A percentile compares a stretch with the other conserved stretches of the same genome.
Conservation (phyloP, 192 early-diverging fungal species). For the Mortierella antarctica region DNA sequence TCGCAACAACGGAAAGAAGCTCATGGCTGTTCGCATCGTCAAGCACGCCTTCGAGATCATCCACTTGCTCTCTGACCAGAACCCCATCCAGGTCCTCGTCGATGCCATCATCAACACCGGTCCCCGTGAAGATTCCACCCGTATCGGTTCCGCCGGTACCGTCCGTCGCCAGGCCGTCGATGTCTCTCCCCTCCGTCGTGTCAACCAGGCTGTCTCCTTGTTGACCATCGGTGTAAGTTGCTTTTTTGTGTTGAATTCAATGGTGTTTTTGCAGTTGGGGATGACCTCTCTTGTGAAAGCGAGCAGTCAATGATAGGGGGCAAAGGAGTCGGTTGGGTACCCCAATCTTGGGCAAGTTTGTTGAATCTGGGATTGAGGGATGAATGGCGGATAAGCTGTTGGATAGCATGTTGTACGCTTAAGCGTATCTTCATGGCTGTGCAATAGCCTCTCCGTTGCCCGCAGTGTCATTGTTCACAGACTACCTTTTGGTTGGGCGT, state of each 20-base stretch:
- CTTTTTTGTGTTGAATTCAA: slow-evolving; percentile 6
- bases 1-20: slow-evolving; percentile 99
- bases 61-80: slow-evolving; percentile 96
- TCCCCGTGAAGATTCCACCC: slow-evolving; percentile 98
- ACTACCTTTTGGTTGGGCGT: too few species aligned
- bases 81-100: slow-evolving; percentile 98
- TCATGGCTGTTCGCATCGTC: slow-evolving; percentile 98
- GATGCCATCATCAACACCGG: slow-evolving; percentile 99
- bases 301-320: too few species aligned
- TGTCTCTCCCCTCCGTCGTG: slow-evolving; percentile 97
- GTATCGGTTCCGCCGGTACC: slow-evolving; percentile 97
- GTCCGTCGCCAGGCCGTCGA: slow-evolving; percentile 99
- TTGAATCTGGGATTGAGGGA: too few species aligned
- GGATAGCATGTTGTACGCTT: neutral
- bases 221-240: slow-evolving; percentile 90
- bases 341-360: too few species aligned
- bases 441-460: too few species aligned
- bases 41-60: slow-evolving; percentile 99
- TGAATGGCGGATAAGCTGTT: too few species aligned
- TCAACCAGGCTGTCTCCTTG: slow-evolving; percentile 95
- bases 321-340: too few species aligned
- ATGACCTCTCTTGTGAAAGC: neutral
- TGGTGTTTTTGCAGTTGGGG: neutral
- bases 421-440: neutral
- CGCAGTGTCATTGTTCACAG: too few species aligned